Percentiles rank a stretch among this genome's conserved stretches.
Evolutionary conservation across 306 rosid genomes (phyloP).

Genomic region (Macrotyloma uniflorum): DNA sequence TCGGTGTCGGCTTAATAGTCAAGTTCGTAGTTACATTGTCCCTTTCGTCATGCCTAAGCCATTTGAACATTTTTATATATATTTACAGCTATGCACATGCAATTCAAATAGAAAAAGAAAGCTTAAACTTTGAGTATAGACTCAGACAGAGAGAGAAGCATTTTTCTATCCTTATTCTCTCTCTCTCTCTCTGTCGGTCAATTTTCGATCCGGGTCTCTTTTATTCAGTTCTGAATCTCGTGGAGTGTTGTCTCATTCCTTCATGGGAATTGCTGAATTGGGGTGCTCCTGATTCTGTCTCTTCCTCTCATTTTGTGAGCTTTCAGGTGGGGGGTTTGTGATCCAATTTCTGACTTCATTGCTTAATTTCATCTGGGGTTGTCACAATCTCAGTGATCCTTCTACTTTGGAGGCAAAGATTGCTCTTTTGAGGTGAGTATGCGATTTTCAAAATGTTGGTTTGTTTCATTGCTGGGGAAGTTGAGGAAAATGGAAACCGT

Average conservation of each 20-base stretch:
- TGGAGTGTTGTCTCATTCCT: slow-evolving; percentile 18
- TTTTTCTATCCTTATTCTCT: slow-evolving; percentile 10
- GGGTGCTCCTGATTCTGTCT: background rate
- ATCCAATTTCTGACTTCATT: slow-evolving; percentile 36
- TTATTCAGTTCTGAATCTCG: slow-evolving; percentile 26
- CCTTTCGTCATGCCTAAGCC: slow-evolving; percentile 57
- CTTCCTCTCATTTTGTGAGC: slow-evolving; percentile 26
- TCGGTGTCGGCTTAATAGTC: slow-evolving; percentile 61
- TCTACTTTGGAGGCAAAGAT: slow-evolving; percentile 35
- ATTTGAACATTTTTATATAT: slow-evolving; percentile 38
- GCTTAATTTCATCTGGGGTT: slow-evolving; percentile 26
- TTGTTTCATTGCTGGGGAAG: slow-evolving; percentile 21
- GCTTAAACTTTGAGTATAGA: slow-evolving; percentile 17
- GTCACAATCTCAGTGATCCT: slow-evolving; percentile 22
- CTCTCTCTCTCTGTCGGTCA: slow-evolving; percentile 45
- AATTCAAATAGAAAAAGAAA: background rate
- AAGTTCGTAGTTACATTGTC: slow-evolving; percentile 54
- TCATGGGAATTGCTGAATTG: background rate
- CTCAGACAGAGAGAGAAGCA: slow-evolving; percentile 36
- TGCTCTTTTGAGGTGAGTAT: slow-evolving; percentile 43
- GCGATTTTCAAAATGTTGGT: background rate
- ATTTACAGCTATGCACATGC: slow-evolving; percentile 58
- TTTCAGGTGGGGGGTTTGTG: slow-evolving; percentile 21
- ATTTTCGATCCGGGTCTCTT: slow-evolving; percentile 41
- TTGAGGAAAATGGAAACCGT: background rate